A percentile compares a stretch with the other conserved stretches of the same genome.
phyloP scores from a whole-genome alignment of 2,329 filamentous ascomycete species.

The Fusarium praegraminearum region DNA sequence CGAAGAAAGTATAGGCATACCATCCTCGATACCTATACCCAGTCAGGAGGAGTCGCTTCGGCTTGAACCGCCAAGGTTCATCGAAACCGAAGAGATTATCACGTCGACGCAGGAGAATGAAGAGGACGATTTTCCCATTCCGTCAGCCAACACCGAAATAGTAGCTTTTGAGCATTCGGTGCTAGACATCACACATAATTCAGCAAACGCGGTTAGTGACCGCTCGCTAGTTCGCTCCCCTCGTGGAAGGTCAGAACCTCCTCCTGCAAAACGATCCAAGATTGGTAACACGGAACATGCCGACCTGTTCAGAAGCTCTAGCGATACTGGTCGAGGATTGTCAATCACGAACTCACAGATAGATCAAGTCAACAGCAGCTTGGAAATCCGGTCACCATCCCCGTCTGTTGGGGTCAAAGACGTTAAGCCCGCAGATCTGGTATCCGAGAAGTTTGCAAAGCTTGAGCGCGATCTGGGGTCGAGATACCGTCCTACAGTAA shows the following conservation, averaged over 20 bases:
- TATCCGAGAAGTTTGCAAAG: conserved; percentile 68
- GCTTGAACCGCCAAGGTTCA: conserved; percentile 2
- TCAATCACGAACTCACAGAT: conserved; percentile 28
- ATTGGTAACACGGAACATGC: conserved; percentile 20
- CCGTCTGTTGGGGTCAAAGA: conserved; percentile 62
- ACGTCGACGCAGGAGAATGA: conserved; percentile 43
- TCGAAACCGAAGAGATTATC: conserved; percentile 33
- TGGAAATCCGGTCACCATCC: conserved; percentile 66
- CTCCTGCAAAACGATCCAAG: conserved; percentile 47
- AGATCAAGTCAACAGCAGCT: conserved; percentile 47
- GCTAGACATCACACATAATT: conserved; percentile 51
- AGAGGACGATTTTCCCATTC: background rate
- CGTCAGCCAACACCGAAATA: conserved; percentile 17
- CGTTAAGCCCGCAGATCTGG: conserved; percentile 62
- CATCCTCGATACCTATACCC: conserved; percentile 45
- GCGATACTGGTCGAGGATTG: conserved; percentile 45
- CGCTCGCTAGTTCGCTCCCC: conserved; percentile 27
- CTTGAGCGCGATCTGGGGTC: conserved; percentile 62
- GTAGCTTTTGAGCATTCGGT: conserved; percentile 20
- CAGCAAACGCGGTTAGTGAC: conserved; percentile 47
- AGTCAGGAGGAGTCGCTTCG: conserved; percentile 22
- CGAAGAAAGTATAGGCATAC: conserved; percentile 24
- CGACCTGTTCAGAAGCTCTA: conserved; percentile 49
- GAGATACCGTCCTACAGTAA: conserved; percentile 63
- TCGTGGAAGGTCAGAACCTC: conserved; percentile 51